Base-by-base conservation (phyloP, 768 basidiomycete genomes). In the Kwoniella sp. region DNA sequence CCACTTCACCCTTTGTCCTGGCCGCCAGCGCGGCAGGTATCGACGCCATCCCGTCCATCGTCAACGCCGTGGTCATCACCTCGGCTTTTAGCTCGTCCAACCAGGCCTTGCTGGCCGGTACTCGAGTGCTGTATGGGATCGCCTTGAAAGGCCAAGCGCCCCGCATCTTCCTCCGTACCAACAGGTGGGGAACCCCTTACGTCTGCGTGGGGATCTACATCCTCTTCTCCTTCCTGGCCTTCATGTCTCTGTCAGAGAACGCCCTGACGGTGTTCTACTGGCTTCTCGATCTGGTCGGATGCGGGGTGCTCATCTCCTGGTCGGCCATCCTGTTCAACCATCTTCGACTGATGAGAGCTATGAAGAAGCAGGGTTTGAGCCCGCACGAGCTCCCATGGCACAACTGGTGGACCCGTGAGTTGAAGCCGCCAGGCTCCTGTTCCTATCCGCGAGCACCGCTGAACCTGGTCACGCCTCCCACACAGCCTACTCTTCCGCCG, bases 81-180 rank as follows among this genome's bases (percentile, higher is more conserved):
- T 62, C 64, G 3, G 64, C 64, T 22, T 47, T 60, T 17, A 57
- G 55, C 15, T 49, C 64, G 14, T 51, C 36, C n/a, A 63, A 60
- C 36, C 51, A 56, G n/a, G 55, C 38, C 32, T 34, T 63, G n/a
- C 57, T 63, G 29, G 48, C 41, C 8, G 46, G 51, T 0, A 57
- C 61, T 1, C 25, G 64, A 40, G 45, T 46, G 26, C 33, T 66
- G 12, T 57, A 57, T 43, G 64, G 55, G 20, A 38, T 57, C 19
- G 86, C 90, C n/a, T 63, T 79, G 12, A 78, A 82, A 27, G 84
- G 87, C 1, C 88, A 89, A 69, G 90, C 91, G 0, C 92, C 91
- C 0, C 82, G 73, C 48, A 73, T 92, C 52, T 91, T 96, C 76
- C 65, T 80, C 23, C 80, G 73, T 61, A 86, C 87, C 0, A 80